Evolutionary conservation across 306 rosid species (phyloP), one percentile per base, ranked within the genome.

Genomic region (Cicer bijugum): DNA sequence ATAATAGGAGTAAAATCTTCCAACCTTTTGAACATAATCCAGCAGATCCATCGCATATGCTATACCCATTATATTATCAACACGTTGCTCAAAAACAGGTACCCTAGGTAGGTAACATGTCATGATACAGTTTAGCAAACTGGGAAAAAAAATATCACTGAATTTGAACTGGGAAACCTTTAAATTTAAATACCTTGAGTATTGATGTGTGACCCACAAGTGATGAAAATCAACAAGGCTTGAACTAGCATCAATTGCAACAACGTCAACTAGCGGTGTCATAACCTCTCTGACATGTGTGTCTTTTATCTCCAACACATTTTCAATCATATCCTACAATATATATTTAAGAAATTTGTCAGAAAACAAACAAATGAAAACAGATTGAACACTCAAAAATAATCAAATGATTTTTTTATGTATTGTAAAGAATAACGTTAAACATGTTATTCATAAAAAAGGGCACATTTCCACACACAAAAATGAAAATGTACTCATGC

Each of bases 201-300:
- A 95, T 66, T 95, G 99, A 89, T 95, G 99, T 76, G 97, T 90
- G 69, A 89, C 86, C 99, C 97, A 95, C 87, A 90, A 78, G 82
- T 80, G 80, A 53, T 89, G 95, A 83, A 95, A 95, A 80, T 92
- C 97, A 57, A 95, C 86, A 23, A 95, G 90, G 38, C 91, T 95
- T 68, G 89, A 85, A 89, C 93, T 81, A 23, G 88, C 86, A 86
- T 92, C 97, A 12, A 95, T 95, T 74, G 99, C 99, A 72, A 95
- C 99, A 75, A 95, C 97, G 77, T 92, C 99, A 58, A 95, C 97
- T 57, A 95, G 99, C 62, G 97, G 99, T n/a, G 99, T 95, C 99
- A 95, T 95, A 78, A 95, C 99, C 86, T 95, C 99, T 84, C 97
- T 84, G 48, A 95, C 99, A 78, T 89, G 91, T 5, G 97, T 95